Evolutionary conservation across 75 land plant species (phyloP).

Genomic region (Cupressus sempervirens): DNA sequence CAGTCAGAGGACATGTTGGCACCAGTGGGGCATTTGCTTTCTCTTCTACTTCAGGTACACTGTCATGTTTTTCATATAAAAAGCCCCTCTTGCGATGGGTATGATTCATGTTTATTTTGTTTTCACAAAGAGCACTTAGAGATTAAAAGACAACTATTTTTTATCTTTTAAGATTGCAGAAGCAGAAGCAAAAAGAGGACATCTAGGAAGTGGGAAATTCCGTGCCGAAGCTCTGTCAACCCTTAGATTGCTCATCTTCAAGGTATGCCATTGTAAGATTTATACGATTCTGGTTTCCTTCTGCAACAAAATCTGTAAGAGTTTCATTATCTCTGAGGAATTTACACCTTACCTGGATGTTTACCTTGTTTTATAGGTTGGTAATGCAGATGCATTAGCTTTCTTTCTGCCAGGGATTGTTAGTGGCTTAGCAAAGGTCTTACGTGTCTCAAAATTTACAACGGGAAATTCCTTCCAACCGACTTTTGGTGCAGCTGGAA

Average conservation of each 20-base stretch:
- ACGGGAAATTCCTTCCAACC: slow-evolving; percentile 16
- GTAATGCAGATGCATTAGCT: slow-evolving; percentile 86
- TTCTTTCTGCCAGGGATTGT: slow-evolving; percentile 91
- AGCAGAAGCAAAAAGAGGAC: slow-evolving; percentile 71
- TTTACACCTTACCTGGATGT: background rate
- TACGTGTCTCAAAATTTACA: slow-evolving; percentile 57
- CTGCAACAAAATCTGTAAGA: background rate
- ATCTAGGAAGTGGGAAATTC: slow-evolving; percentile 75
- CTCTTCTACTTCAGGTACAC: slow-evolving; percentile 77
- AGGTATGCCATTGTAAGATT: slow-evolving; percentile 37
- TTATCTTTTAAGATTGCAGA: slow-evolving; percentile 60
- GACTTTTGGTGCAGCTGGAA: slow-evolving; percentile 83
- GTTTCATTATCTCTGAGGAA: background rate
- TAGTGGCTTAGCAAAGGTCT: slow-evolving; percentile 73
- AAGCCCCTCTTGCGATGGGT: background rate
- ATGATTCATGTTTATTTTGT: background rate
- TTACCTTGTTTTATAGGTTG: slow-evolving; percentile 52
- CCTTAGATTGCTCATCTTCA: slow-evolving; percentile 65
- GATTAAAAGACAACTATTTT: background rate
- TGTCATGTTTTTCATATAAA: background rate
- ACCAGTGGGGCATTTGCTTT: slow-evolving; percentile 88
- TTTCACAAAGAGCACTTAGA: background rate
- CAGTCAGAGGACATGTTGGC: slow-evolving; percentile 73
- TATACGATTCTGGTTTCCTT: background rate
- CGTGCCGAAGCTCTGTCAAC: slow-evolving; percentile 72